Base-by-base conservation (phyloP, 208 protist species). In the Angomonas ambiguus region DNA sequence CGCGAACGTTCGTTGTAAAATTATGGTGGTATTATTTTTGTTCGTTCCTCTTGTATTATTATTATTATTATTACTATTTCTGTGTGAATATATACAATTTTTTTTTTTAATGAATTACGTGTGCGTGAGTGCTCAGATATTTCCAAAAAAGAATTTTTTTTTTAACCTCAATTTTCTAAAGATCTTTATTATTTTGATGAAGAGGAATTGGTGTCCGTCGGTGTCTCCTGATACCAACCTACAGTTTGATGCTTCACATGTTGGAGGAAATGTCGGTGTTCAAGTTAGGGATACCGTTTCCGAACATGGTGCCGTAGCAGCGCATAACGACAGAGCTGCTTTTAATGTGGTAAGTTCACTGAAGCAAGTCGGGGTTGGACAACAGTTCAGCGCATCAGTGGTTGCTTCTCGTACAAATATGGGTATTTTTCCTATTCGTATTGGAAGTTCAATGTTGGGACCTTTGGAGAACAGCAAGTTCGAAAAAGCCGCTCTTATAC, bases 341-440 rank as follows among this genome's bases (percentile, higher is more conserved):
- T 72, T 71, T 24, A 51, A 67, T 22, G 38, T 84, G 22, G 74
- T 64, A 0, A 56, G 6, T 2, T 27, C 62, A 1, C 32, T 93
- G 6, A 61, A 69, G 0, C 16, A 33, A 1, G 18, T 53, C 20
- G 53, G 11, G 11, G 10, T 25, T 31, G 53, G 69, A 16, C 63
- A 68, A 6, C 51, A 56, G 30, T 93, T 93, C 49, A 82, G 74
- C 33, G 53, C 79, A 2, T 72, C 72, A 27, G 38, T 88, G 25
- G 83, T 93, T 27, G 69, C 72, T 31, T 93, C 87, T 20, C 80
- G 74, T 16, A 62, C 57, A 6, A 90, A 88, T 61, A 79, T 78
- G 24, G 27, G 33, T 2, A 58, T 72, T 20, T 91, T 81, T 78
- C 79, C 76, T 41, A 55, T 24, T 34, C 67, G 66, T 18, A 41